Percentiles rank a stretch among this genome's conserved stretches.
Evolutionary conservation across 1,139 yeast genomes (phyloP).

Genomic region (Meyerozyma sp.): DNA sequence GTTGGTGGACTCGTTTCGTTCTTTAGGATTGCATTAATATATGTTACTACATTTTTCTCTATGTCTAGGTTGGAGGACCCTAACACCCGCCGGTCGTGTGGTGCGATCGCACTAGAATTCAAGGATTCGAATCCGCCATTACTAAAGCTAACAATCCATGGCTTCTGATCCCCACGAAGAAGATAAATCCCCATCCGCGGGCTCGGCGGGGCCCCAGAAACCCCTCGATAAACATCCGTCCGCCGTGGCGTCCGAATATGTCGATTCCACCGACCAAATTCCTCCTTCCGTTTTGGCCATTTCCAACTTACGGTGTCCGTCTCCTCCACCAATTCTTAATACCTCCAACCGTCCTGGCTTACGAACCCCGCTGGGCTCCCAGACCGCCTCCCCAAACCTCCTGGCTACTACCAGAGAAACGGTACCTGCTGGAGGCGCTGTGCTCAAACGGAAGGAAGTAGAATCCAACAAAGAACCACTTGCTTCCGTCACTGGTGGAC

Average conservation of each 20-base stretch:
- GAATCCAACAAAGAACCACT: constrained; percentile 10
- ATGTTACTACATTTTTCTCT: neutral
- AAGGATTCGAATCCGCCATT: neutral
- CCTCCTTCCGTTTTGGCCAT: constrained; percentile 36
- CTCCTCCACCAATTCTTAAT: constrained; percentile 63
- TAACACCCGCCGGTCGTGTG: neutral
- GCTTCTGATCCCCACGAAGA: neutral
- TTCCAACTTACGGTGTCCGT: constrained; percentile 56
- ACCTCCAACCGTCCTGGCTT: constrained; percentile 15
- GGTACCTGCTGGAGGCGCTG: constrained; percentile 49
- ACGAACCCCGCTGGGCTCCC: neutral
- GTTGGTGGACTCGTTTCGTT: constrained; percentile 22
- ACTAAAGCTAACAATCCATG: neutral
- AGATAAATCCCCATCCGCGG: neutral
- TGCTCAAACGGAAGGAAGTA: constrained; percentile 31
- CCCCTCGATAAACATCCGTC: constrained; percentile 2
- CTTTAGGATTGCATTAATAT: constrained; percentile 9
- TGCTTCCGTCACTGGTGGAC: neutral
- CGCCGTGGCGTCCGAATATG: neutral
- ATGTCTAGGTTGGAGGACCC: neutral
- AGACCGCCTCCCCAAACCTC: constrained; percentile 4
- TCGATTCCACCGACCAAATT: constrained; percentile 3
- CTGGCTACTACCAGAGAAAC: constrained; percentile 25
- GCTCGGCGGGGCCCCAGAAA: constrained; percentile 2
- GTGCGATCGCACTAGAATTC: neutral